These are phyloP conservation scores for Coniochaeta sp. DNA, from an alignment of 2,329 filamentous ascomycete species.

Conservation along the genomic window DNA sequence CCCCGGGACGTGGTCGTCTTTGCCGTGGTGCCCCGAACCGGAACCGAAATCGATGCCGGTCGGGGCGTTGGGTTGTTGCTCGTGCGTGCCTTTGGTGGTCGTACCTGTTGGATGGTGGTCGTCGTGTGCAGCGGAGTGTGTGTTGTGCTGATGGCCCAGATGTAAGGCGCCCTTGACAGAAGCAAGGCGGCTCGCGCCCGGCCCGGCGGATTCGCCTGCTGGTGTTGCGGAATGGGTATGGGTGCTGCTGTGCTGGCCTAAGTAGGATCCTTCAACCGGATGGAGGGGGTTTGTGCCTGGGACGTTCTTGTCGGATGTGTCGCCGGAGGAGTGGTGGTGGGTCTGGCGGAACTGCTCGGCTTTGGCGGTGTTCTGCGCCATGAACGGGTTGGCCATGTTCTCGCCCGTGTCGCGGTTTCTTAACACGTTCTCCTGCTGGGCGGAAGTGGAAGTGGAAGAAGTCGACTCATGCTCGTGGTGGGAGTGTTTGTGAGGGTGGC, in stretches of 20 bases:
- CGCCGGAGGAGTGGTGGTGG: neutral
- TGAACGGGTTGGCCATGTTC: slow-evolving; percentile 5
- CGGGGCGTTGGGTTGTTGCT: too few relatives aligned
- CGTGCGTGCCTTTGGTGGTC: neutral
- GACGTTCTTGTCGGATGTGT: neutral
- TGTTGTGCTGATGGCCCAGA: neutral
- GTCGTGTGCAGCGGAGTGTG: neutral
- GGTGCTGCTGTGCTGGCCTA: too few relatives aligned
- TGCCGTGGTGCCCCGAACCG: neutral
- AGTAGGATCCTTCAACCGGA: too few relatives aligned
- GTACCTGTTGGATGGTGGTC: neutral
- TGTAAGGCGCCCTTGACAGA: too few relatives aligned
- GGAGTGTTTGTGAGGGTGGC: slow-evolving; percentile 6
- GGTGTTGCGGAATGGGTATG: too few relatives aligned
- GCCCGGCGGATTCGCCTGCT: too few relatives aligned
- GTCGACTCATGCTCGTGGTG: neutral
- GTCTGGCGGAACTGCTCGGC: slow-evolving; percentile 4
- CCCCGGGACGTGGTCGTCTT: neutral
- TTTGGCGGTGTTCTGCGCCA: slow-evolving; percentile 7
- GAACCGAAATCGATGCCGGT: too few relatives aligned
- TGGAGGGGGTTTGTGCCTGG: neutral
- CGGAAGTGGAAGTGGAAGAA: neutral
- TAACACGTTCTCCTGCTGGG: neutral
- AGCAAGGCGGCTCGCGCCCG: too few relatives aligned
- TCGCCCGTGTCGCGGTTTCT: slow-evolving; percentile 1